Evolutionary conservation across 176 grass and related monocot genomes (phyloP).

Genomic region (Phoenix roebelenii): DNA sequence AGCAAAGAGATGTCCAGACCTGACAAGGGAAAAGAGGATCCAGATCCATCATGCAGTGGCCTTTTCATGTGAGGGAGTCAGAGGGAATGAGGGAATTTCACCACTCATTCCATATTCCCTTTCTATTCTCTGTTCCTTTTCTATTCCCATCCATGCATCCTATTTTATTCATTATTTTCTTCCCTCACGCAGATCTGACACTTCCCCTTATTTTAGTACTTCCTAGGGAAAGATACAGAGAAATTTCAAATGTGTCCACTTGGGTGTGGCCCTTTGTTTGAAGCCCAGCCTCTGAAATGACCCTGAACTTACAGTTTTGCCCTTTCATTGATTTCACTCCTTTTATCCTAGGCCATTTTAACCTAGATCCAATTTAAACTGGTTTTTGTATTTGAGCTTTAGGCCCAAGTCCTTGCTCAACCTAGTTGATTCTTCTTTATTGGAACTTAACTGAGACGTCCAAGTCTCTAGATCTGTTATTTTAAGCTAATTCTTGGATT

Average conservation of each 20-base stretch:
- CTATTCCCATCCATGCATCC: constrained; percentile 39
- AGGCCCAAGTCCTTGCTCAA: too few relatives aligned
- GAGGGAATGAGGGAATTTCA: constrained; percentile 62
- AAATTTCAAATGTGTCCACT: constrained; percentile 39
- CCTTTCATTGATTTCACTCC: not conserved
- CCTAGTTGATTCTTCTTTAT: too few relatives aligned
- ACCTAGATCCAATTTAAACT: too few relatives aligned
- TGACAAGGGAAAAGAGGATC: constrained; percentile 17
- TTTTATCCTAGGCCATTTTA: too few relatives aligned
- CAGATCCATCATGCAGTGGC: constrained; percentile 5
- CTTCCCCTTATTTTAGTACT: constrained; percentile 37
- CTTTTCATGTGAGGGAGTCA: constrained; percentile 26
- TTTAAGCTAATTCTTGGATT: too few relatives aligned
- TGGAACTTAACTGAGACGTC: too few relatives aligned
- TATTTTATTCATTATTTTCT: constrained; percentile 31
- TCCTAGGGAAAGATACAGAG: constrained; percentile 23
- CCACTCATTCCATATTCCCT: constrained; percentile 27
- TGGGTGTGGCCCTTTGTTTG: constrained; percentile 20
- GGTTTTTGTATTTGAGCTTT: too few relatives aligned
- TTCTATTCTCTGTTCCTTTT: constrained; percentile 39
- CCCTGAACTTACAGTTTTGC: not conserved
- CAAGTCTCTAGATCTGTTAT: too few relatives aligned
- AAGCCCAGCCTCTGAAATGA: too few relatives aligned
- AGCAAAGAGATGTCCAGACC: constrained; percentile 54
- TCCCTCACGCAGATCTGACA: constrained; percentile 2